These are phyloP conservation scores for Paracorniculantispora psalliotae DNA, from an alignment of 2,329 filamentous ascomycete species.

Conservation along the genomic window DNA sequence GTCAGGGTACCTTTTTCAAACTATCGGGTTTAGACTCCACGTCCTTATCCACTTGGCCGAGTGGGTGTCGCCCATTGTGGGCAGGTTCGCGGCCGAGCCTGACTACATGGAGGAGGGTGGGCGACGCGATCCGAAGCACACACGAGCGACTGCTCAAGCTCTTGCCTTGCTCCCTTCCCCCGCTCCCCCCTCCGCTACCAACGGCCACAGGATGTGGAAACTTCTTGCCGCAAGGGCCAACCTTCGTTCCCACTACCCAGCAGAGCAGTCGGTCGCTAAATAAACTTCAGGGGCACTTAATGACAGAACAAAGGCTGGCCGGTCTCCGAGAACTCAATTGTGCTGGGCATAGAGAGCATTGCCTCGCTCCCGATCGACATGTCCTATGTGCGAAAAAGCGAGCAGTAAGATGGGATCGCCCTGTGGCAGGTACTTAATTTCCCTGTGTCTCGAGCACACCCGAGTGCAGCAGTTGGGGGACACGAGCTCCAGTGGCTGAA, in stretches of 20 bases:
- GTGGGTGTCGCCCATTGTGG: background rate
- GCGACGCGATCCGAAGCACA: background rate
- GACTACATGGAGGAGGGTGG: background rate
- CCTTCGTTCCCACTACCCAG: background rate
- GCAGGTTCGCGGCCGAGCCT: background rate
- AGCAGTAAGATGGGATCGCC: background rate
- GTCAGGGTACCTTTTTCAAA: background rate
- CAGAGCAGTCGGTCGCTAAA: background rate
- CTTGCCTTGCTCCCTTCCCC: background rate
- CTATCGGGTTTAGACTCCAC: background rate
- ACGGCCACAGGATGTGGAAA: background rate
- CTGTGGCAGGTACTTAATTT: slow-evolving; percentile 2
- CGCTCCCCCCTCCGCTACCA: background rate
- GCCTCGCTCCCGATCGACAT: background rate
- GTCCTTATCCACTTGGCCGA: background rate
- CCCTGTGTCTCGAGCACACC: background rate
- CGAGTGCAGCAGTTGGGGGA: background rate
- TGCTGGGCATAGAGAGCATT: too few species aligned
- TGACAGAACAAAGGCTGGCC: too few species aligned
- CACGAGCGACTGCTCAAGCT: background rate
- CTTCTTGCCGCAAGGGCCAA: too few species aligned
- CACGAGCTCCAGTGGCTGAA: background rate
- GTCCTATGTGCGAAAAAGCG: background rate
- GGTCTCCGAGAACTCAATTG: background rate
- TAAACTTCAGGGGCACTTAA: background rate